phyloP scores from a whole-genome alignment of 139 green algal species.

The Chlamydomonas eustigma region DNA sequence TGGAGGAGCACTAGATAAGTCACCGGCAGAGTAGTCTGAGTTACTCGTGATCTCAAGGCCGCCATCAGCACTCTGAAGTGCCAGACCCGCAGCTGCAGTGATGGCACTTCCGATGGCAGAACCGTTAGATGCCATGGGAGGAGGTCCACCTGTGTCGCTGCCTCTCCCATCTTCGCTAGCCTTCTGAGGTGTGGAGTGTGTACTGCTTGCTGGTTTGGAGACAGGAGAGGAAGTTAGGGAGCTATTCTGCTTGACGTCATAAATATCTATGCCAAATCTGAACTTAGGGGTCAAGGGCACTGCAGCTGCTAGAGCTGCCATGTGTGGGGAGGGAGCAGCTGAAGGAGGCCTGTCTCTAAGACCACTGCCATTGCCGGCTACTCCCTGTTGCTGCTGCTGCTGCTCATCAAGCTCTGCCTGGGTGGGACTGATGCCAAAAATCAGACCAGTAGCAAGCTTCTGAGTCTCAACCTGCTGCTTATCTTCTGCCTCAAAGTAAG shows the following conservation, averaged over 20 bases:
- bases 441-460: background rate
- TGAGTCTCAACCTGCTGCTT: background rate
- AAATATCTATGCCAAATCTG: conserved; percentile 13
- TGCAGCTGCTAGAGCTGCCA: background rate
- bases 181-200: background rate
- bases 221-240: background rate
- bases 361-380: background rate
- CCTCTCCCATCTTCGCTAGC: background rate
- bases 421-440: background rate
- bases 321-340: background rate
- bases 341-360: no score
- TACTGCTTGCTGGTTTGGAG: background rate
- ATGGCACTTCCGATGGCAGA: background rate
- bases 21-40: background rate
- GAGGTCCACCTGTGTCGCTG: background rate
- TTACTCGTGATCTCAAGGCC: no score
- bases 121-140: background rate
- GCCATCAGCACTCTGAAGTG: background rate
- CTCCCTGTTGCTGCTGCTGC: background rate
- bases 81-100: conserved; percentile 1
- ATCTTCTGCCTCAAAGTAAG: background rate
- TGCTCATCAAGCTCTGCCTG: background rate
- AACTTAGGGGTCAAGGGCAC: background rate
- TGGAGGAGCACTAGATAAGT: background rate
- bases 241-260: background rate